Conservation (phyloP, 257 asterid genomes). For the Osmanthus fragrans region DNA sequence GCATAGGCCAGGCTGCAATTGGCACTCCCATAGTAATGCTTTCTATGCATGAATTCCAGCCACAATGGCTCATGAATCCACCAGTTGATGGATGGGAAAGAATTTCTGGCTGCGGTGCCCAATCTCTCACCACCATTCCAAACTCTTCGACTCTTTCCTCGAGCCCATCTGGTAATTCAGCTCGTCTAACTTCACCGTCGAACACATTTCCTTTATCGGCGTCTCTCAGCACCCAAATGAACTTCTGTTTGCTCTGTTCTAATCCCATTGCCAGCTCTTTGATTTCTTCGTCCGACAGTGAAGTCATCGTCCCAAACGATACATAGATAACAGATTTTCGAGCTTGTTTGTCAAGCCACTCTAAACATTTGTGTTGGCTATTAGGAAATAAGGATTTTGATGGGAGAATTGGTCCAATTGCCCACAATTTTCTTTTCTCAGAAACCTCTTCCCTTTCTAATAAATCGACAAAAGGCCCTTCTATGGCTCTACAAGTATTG, state of each 20-base stretch:
- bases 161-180: slow-evolving; percentile 32
- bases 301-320: slow-evolving; percentile 40
- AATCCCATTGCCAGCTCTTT: slow-evolving; percentile 39
- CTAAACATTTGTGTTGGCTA: slow-evolving; percentile 28
- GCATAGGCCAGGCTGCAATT: slow-evolving; percentile 54
- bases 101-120: slow-evolving; percentile 52
- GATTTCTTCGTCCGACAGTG: slow-evolving; percentile 36
- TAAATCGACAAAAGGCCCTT: slow-evolving; percentile 34
- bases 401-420: slow-evolving; percentile 44
- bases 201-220: slow-evolving; percentile 42
- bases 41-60: slow-evolving; percentile 51
- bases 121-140: slow-evolving; percentile 41
- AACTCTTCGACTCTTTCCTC: slow-evolving; percentile 31
- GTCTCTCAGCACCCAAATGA: slow-evolving; percentile 49
- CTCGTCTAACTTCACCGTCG: slow-evolving; percentile 17
- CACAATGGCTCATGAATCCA: slow-evolving; percentile 52
- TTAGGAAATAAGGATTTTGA: slow-evolving; percentile 3
- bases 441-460: slow-evolving; percentile 19
- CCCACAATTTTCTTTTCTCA: slow-evolving; percentile 37
- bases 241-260: slow-evolving; percentile 42
- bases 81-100: slow-evolving; percentile 39
- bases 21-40: slow-evolving; percentile 46
- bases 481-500: slow-evolving; percentile 37
- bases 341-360: slow-evolving; percentile 46
- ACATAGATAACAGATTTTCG: slow-evolving; percentile 42